These are phyloP conservation scores for Gossypium turneri DNA, from an alignment of 345 rosid genomes.

Conservation along the genomic window DNA sequence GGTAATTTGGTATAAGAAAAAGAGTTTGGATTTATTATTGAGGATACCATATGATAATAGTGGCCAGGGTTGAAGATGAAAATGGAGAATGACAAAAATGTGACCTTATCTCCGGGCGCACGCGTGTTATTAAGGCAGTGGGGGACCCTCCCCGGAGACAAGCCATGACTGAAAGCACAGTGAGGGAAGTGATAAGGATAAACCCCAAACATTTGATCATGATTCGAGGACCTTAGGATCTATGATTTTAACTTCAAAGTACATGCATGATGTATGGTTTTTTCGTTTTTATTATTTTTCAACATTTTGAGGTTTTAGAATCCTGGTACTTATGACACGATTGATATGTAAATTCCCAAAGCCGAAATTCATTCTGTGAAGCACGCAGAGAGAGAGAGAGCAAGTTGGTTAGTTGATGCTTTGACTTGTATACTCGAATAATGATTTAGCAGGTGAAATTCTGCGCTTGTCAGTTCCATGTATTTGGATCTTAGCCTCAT, in stretches of 20 bases:
- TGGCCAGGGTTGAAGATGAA: background rate
- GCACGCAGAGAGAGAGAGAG: constrained; percentile 7
- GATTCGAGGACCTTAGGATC: no score
- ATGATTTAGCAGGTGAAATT: background rate
- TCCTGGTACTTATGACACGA: constrained; percentile 15
- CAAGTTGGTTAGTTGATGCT: background rate
- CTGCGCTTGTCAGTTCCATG: background rate
- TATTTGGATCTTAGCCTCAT: background rate
- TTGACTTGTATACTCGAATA: background rate
- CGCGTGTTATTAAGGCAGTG: background rate
- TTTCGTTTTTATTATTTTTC: background rate
- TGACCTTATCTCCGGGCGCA: background rate
- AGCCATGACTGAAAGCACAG: background rate
- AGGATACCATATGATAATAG: background rate
- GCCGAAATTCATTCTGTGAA: constrained; percentile 10
- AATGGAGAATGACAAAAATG: background rate
- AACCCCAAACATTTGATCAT: background rate
- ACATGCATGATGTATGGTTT: background rate
- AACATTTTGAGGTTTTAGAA: background rate
- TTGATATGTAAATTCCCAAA: constrained; percentile 13
- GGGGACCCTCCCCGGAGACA: background rate
- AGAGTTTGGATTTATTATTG: no score
- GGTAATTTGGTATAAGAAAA: no score
- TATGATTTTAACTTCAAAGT: background rate
- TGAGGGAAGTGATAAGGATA: background rate